Evolutionary conservation across 352 stramenopile species (phyloP).

Genomic region (Aphanomyces euteiches): DNA sequence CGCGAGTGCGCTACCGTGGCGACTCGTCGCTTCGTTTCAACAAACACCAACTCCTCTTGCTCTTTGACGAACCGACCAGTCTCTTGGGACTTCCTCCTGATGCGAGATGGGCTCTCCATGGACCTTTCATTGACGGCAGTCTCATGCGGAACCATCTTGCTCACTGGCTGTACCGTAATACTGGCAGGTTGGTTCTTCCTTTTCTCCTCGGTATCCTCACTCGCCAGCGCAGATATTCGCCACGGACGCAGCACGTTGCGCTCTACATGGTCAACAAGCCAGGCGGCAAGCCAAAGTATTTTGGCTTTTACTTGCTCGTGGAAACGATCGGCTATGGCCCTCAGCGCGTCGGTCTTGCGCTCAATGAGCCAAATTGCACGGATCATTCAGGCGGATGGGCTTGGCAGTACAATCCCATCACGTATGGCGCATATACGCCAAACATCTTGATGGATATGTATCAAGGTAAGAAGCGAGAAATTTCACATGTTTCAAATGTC

Average conservation of each 20-base stretch:
- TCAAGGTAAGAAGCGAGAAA: slow-evolving; percentile 32
- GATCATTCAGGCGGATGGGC: slow-evolving; percentile 55
- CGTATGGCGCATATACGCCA: slow-evolving; percentile 61
- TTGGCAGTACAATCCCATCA: slow-evolving; percentile 72
- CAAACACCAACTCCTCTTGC: slow-evolving; percentile 76
- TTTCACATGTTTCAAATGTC: background rate
- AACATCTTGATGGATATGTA: slow-evolving; percentile 78
- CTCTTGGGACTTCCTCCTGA: slow-evolving; percentile 65
- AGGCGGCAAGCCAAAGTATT: slow-evolving; percentile 43
- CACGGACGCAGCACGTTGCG: slow-evolving; percentile 55
- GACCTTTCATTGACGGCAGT: slow-evolving; percentile 64
- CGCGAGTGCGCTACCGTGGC: slow-evolving; percentile 60
- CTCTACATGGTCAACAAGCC: slow-evolving; percentile 57
- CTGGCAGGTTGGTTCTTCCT: slow-evolving; percentile 35
- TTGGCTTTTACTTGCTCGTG: slow-evolving; percentile 65
- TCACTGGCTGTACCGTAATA: slow-evolving; percentile 69
- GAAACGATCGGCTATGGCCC: slow-evolving; percentile 73
- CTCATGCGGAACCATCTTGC: slow-evolving; percentile 75
- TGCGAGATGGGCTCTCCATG: slow-evolving; percentile 69
- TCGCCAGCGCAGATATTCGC: slow-evolving; percentile 43
- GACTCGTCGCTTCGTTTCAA: slow-evolving; percentile 70
- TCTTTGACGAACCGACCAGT: slow-evolving; percentile 42
- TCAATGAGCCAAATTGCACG: slow-evolving; percentile 48
- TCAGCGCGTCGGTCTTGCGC: slow-evolving; percentile 59
- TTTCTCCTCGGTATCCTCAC: background rate